These are phyloP conservation scores for Clarireedia hainanense DNA, from an alignment of 2,329 filamentous ascomycete genomes.

Conservation along the genomic window DNA sequence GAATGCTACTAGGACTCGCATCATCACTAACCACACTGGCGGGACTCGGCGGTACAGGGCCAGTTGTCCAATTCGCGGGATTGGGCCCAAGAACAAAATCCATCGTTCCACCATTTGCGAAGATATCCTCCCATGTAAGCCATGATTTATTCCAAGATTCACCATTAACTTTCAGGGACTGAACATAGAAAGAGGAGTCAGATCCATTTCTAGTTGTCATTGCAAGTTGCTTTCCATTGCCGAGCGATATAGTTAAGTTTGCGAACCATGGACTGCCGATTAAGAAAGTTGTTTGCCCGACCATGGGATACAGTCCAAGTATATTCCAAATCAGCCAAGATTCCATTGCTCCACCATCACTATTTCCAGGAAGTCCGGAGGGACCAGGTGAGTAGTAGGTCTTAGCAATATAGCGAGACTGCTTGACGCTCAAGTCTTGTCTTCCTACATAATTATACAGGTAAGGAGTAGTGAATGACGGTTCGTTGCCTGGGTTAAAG, in stretches of 20 bases:
- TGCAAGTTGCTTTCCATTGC: constrained; percentile 45
- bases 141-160: constrained; percentile 53
- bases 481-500: constrained; percentile 44
- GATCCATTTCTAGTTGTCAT: constrained; percentile 41
- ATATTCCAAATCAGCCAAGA: constrained; percentile 62
- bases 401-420: constrained; percentile 51
- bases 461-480: constrained; percentile 54
- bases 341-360: constrained; percentile 66
- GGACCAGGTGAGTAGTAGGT: constrained; percentile 48
- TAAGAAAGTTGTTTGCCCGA: constrained; percentile 60
- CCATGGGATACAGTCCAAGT: constrained; percentile 60
- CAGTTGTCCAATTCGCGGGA: constrained; percentile 49
- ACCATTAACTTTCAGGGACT: constrained; percentile 59
- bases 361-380: constrained; percentile 59
- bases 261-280: constrained; percentile 57
- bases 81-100: constrained; percentile 54
- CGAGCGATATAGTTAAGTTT: constrained; percentile 51
- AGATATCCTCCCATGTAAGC: constrained; percentile 60
- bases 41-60: constrained; percentile 53
- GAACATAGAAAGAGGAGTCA: constrained; percentile 49
- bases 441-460: constrained; percentile 60
- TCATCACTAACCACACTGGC: constrained; percentile 28
- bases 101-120: constrained; percentile 53
- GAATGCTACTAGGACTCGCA: constrained; percentile 1
- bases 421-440: constrained; percentile 52